Percentiles rank a stretch among this genome's conserved stretches.
Evolutionary conservation across 129 eudicot species (phyloP).

Genomic region (Flaveria bidentis): DNA sequence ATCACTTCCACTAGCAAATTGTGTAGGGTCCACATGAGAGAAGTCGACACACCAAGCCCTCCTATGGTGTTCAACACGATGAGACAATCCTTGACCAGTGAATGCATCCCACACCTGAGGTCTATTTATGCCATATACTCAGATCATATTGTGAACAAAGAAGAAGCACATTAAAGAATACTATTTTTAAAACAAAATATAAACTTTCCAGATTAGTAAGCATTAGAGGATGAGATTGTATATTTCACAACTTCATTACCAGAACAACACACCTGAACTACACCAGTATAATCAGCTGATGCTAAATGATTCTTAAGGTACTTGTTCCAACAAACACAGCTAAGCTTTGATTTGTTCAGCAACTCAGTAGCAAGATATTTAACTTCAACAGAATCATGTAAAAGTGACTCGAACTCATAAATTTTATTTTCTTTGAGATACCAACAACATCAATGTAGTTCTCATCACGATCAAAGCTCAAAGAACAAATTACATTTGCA

Average conservation of each 20-base stretch:
- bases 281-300: constrained; percentile 69
- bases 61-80: constrained; percentile 45
- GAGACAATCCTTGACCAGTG: constrained; percentile 45
- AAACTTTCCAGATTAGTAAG: not conserved
- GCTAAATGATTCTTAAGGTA: constrained; percentile 54
- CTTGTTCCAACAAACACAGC: constrained; percentile 62
- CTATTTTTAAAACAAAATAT: not conserved
- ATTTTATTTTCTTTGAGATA: constrained; percentile 62
- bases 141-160: not conserved
- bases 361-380: constrained; percentile 63
- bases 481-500: constrained; percentile 49
- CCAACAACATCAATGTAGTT: constrained; percentile 65
- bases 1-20: constrained; percentile 64
- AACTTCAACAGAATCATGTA: constrained; percentile 44
- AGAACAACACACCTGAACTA: constrained; percentile 52
- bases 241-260: not conserved
- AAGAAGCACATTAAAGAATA: not conserved
- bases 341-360: constrained; percentile 53
- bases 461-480: constrained; percentile 70
- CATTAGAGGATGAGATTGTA: not conserved
- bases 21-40: constrained; percentile 57
- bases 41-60: constrained; percentile 81
- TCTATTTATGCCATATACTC: not conserved
- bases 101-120: constrained; percentile 62
- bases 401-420: constrained; percentile 45